Conservation (phyloP, 2,329 filamentous ascomycete species). For the Domatiomyces globalis region DNA sequence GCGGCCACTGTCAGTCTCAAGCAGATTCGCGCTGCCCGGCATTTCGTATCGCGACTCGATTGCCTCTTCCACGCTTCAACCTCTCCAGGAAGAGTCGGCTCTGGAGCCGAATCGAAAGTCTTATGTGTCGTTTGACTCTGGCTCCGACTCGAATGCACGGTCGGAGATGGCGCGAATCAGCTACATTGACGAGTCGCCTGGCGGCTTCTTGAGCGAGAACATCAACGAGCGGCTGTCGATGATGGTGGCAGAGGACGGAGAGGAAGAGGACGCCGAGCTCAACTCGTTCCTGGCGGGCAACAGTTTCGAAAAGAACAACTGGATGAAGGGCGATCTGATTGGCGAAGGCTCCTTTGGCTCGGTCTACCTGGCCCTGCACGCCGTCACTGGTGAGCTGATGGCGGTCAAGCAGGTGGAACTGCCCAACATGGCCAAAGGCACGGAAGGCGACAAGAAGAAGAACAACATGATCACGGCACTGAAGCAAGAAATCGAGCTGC, state of each 20-base stretch:
- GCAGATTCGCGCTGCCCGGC: conserved; percentile 43
- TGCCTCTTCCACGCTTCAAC: conserved; percentile 75
- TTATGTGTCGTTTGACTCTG: conserved; percentile 60
- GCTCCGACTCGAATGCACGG: conserved; percentile 51
- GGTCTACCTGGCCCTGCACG: conserved; percentile 87
- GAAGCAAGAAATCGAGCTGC: conserved; percentile 87
- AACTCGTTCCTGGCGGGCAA: conserved; percentile 82
- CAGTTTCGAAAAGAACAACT: conserved; percentile 92
- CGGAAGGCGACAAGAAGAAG: conserved; percentile 74
- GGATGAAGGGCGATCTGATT: conserved; percentile 98
- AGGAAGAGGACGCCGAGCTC: conserved; percentile 79
- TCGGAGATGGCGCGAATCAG: conserved; percentile 62
- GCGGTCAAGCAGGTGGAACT: conserved; percentile 97
- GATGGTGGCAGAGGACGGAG: conserved; percentile 76
- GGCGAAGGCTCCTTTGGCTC: conserved; percentile 93
- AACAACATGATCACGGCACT: conserved; percentile 96
- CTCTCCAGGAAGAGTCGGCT: conserved; percentile 73
- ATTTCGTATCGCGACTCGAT: conserved; percentile 71
- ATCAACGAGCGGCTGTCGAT: conserved; percentile 59
- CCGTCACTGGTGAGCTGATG: conserved; percentile 91
- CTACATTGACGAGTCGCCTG: conserved; percentile 73
- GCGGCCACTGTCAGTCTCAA: conserved; percentile 40
- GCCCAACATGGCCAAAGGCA: conserved; percentile 63
- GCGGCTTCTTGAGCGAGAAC: conserved; percentile 39
- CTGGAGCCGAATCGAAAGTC: conserved; percentile 83